Evolutionary conservation across 164 flowering plant genomes (phyloP).

Genomic region (Sextonia rubra): DNA sequence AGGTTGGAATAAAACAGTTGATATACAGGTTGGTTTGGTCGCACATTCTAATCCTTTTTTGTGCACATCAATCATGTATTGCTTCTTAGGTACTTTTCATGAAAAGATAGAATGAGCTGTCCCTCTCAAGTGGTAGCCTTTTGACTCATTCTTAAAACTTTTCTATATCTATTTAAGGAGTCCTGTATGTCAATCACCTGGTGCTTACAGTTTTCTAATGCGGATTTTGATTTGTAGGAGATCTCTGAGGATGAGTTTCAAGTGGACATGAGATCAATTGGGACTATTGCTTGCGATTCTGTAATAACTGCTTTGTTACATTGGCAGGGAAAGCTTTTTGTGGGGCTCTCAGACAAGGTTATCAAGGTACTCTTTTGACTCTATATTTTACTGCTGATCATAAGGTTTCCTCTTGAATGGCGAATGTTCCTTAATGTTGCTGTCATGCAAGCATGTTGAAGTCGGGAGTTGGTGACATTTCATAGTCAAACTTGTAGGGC

Average conservation of each 20-base stretch:
- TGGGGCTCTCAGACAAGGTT: slow-evolving; percentile 55
- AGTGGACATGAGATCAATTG: slow-evolving; percentile 41
- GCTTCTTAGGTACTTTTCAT: too few relatives aligned
- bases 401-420: background rate
- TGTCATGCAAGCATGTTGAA: background rate
- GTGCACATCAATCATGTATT: too few relatives aligned
- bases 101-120: too few relatives aligned
- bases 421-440: background rate
- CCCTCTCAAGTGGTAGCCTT: background rate
- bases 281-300: slow-evolving; percentile 55
- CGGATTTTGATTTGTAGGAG: slow-evolving; percentile 38
- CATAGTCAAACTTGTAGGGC: background rate
- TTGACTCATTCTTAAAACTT: background rate
- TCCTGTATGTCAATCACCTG: background rate
- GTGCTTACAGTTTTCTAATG: background rate
- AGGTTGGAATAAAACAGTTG: slow-evolving; percentile 73
- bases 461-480: background rate
- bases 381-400: background rate
- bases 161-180: background rate
- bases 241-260: slow-evolving; percentile 45
- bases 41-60: background rate
- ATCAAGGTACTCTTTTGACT: slow-evolving; percentile 52
- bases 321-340: slow-evolving; percentile 73
- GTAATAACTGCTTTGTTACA: slow-evolving; percentile 55
- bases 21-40: slow-evolving; percentile 54